These are phyloP conservation scores for Colletotrichum euphorbiae DNA, from an alignment of 2,329 filamentous ascomycete genomes.

Conservation along the genomic window DNA sequence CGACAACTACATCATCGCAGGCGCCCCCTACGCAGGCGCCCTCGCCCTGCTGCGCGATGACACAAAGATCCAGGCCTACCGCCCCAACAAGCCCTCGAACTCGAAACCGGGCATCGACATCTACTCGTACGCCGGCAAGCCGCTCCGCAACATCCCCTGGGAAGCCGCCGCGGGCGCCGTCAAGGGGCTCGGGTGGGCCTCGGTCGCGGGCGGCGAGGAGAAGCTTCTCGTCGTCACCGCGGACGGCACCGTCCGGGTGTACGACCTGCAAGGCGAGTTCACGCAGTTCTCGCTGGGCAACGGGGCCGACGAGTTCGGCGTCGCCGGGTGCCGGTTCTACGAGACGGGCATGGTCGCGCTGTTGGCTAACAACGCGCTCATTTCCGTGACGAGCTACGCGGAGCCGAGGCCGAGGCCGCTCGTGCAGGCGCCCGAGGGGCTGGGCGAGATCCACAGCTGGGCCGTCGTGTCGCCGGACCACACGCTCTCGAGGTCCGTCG, in stretches of 20 bases:
- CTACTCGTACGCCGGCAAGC: conserved; percentile 91
- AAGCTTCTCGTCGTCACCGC: conserved; percentile 87
- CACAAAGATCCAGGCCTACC: conserved; percentile 82
- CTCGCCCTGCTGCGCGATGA: conserved; percentile 90
- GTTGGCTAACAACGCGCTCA: conserved; percentile 85
- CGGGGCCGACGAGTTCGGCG: conserved; percentile 87
- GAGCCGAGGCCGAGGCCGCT: conserved; percentile 90
- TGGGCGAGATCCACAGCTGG: conserved; percentile 88
- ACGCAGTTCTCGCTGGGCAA: conserved; percentile 93
- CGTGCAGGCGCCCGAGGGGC: conserved; percentile 79
- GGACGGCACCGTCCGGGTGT: conserved; percentile 91
- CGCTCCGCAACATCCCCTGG: conserved; percentile 88
- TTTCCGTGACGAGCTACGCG: conserved; percentile 88
- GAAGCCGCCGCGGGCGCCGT: conserved; percentile 84
- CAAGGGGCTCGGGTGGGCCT: conserved; percentile 93
- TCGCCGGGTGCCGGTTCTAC: conserved; percentile 91
- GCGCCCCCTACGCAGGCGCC: conserved; percentile 92
- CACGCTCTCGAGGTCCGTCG: conserved; percentile 91
- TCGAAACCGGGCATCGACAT: conserved; percentile 88
- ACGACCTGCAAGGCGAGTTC: conserved; percentile 94
- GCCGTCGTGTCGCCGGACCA: conserved; percentile 87
- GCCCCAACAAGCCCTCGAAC: conserved; percentile 69
- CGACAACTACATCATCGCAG: conserved; percentile 91
- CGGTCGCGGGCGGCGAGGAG: conserved; percentile 72
- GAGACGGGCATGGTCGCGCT: conserved; percentile 92